These are phyloP conservation scores for Daldinia caldariorum DNA, from an alignment of 495 filamentous ascomycete species.

Conservation along the genomic window DNA sequence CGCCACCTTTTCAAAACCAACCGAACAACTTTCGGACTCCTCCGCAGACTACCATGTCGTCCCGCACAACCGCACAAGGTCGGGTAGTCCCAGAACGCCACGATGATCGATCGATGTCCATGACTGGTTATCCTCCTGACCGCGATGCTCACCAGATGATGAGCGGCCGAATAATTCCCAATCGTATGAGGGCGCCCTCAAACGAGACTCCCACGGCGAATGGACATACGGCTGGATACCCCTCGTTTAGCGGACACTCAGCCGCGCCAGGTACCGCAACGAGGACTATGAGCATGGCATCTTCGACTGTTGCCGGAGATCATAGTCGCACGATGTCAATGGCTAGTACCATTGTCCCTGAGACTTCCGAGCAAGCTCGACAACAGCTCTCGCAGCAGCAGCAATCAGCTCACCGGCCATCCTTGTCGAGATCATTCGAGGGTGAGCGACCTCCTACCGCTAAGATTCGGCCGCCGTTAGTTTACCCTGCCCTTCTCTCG, in stretches of 20 bases:
- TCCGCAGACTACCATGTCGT: slow-evolving; percentile 69
- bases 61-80: slow-evolving; percentile 87
- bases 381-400: slow-evolving; percentile 51
- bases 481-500: slow-evolving; percentile 92
- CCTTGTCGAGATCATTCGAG: slow-evolving; percentile 57
- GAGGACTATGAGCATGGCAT: slow-evolving; percentile 64
- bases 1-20: slow-evolving; percentile 72
- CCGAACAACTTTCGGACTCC: slow-evolving; percentile 80
- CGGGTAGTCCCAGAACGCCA: slow-evolving; percentile 89
- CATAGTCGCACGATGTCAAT: slow-evolving; percentile 79
- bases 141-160: slow-evolving; percentile 85
- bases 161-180: slow-evolving; percentile 88
- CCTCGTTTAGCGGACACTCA: slow-evolving; percentile 42
- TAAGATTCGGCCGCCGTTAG: slow-evolving; percentile 74
- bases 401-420: slow-evolving; percentile 56
- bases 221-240: slow-evolving; percentile 28
- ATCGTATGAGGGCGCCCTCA: slow-evolving; percentile 57
- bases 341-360: slow-evolving; percentile 77
- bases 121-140: slow-evolving; percentile 83
- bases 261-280: slow-evolving; percentile 55
- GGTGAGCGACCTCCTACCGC: slow-evolving; percentile 60
- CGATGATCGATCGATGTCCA: slow-evolving; percentile 94
- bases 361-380: slow-evolving; percentile 49
- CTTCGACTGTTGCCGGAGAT: slow-evolving; percentile 55
- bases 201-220: slow-evolving; percentile 44